A percentile compares a stretch with the other conserved stretches of the same genome.
Evolutionary conservation across 345 rosid species (phyloP).

Genomic region (Eucalyptus rudis): DNA sequence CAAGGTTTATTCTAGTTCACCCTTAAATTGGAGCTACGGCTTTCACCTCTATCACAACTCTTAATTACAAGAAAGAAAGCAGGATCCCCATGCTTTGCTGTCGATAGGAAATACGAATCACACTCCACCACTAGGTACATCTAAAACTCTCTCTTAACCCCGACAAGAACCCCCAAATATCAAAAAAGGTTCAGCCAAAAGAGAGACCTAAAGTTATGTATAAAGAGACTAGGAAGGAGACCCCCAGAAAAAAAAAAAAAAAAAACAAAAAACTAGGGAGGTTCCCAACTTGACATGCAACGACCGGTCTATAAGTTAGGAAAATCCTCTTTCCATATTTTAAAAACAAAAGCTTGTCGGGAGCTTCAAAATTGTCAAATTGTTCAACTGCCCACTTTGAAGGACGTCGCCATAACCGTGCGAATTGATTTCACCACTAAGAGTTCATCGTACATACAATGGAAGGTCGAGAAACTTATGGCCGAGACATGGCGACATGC

Average conservation of each 20-base stretch:
- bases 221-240: too few species aligned
- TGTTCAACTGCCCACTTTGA: neutral
- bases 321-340: neutral
- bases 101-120: rapidly evolving
- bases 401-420: neutral
- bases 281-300: neutral
- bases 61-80: too few species aligned
- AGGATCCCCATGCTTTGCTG: neutral
- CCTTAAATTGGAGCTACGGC: neutral
- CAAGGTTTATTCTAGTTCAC: too few species aligned
- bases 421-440: neutral
- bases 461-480: neutral
- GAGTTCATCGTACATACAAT: neutral
- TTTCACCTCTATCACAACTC: neutral
- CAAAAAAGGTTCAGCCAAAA: neutral
- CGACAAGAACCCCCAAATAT: neutral
- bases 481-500: neutral
- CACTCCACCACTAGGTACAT: neutral
- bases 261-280: too few species aligned
- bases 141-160: neutral
- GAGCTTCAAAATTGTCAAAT: neutral
- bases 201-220: neutral
- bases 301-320: neutral
- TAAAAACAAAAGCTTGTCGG: neutral
- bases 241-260: too few species aligned